Conservation (phyloP, 805 yeast species). For the Barnettozyma vustinii region DNA sequence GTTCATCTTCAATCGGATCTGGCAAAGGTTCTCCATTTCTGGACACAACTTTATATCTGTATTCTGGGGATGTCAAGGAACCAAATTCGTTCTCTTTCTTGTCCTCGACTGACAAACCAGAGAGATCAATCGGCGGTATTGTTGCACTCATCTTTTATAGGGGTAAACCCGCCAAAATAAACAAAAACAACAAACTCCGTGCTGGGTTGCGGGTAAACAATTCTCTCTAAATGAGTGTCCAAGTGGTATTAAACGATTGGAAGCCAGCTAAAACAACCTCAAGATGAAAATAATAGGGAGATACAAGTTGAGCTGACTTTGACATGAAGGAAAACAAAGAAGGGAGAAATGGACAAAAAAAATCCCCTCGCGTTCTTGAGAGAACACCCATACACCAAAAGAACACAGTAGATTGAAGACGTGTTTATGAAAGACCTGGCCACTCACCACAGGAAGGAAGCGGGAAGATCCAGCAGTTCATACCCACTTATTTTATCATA, state of each 20-base stretch:
- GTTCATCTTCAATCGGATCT: slow-evolving; percentile 69
- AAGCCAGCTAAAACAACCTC: not conserved
- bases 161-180: not conserved
- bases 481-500: not conserved
- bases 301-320: not conserved
- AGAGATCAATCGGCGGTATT: slow-evolving; percentile 33
- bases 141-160: slow-evolving; percentile 16
- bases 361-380: not conserved
- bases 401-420: not conserved
- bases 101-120: slow-evolving; percentile 30
- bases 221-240: not conserved
- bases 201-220: not conserved
- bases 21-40: slow-evolving; percentile 52
- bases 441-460: not conserved
- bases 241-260: not conserved
- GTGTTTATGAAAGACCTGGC: not conserved
- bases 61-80: slow-evolving; percentile 54
- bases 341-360: not conserved
- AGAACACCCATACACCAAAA: not conserved
- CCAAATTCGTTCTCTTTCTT: slow-evolving; percentile 69
- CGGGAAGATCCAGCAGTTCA: not conserved
- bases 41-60: slow-evolving; percentile 56
- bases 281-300: not conserved
- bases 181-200: not conserved
- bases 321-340: not conserved